Base-by-base conservation (phyloP, 331 rosid genomes). In the Malus hybrid region DNA sequence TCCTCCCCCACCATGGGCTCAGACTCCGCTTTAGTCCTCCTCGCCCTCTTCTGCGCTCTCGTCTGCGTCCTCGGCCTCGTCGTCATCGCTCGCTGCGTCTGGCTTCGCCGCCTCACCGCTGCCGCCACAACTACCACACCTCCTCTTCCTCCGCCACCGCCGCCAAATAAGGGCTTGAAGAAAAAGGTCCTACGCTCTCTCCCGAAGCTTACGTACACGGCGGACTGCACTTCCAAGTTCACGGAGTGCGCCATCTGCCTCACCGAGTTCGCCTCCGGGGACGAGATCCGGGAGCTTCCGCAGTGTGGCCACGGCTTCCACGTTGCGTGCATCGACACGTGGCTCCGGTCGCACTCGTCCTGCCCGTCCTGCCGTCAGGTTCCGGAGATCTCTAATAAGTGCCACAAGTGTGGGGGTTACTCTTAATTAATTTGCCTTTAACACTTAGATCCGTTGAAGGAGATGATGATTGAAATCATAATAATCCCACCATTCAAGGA, bases 361-460 rank as follows among this genome's bases (percentile, higher is more conserved):
- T 90, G 97, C 64, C 97, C 94, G 0, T 87, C 96, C 11, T 92
- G 96, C 86, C 96, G 97, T 69, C 94, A 88, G 89, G 82, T 93
- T 80, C 85, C 89, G 60, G 90, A 69, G 60, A 80, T 74, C 18
- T 54, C 87, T 1, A 29, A 0, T 10, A 73, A 84, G 68, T 93
- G 97, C 81, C 83, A 87, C 50, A 93, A 85, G 89, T 90, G 97
- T 77, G 94, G 91, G 11, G 94, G 90, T 11, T 69, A 86, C 27
- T 87, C 94, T 14, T 63, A 28, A 63, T 63, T 15, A 29, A 63
- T 63, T 62, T 62, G 16, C 14, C 6, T 10, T 62, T 62, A 24
- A 60, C 52, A 44, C 52, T 44, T 3, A 42, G 48, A 42, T 42
- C 48, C 48, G 48, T 42, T 10, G 48, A 42, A 42, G 48, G 48